These are phyloP conservation scores for Vickermania ingenoplastis DNA, from an alignment of 208 protist species.

Conservation along the genomic window DNA sequence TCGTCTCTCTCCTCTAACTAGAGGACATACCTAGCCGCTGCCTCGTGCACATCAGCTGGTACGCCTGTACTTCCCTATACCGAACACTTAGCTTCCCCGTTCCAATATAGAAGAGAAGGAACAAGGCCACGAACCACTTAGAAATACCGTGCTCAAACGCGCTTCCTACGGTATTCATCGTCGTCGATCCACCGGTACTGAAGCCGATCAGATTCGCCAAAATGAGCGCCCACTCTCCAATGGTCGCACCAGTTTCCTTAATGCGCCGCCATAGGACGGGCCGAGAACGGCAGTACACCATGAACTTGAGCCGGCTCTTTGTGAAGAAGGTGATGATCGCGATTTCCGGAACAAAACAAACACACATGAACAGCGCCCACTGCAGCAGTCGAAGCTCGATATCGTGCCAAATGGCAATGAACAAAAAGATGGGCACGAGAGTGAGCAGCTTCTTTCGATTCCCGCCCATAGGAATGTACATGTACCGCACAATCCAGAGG, in stretches of 20 bases:
- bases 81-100: conserved; percentile 39
- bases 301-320: conserved; percentile 12
- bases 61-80: conserved; percentile 37
- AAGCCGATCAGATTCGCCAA: conserved; percentile 71
- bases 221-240: conserved; percentile 41
- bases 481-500: conserved; percentile 90
- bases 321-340: conserved; percentile 35
- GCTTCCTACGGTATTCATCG: background rate
- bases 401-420: conserved; percentile 90
- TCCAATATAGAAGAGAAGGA: conserved; percentile 27
- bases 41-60: conserved; percentile 3
- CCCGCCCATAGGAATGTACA: conserved; percentile 90
- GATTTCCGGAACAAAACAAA: conserved; percentile 60
- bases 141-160: background rate
- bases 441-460: conserved; percentile 25
- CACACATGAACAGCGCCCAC: conserved; percentile 63
- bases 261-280: conserved; percentile 30
- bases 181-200: background rate
- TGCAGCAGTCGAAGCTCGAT: conserved; percentile 57
- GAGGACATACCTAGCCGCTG: background rate
- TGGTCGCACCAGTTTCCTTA: conserved; percentile 19
- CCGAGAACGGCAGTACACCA: conserved; percentile 11
- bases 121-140: conserved; percentile 12
- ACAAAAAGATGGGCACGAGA: conserved; percentile 87
- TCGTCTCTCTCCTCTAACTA: too few relatives aligned